Conservation (phyloP, 192 early-diverging fungal genomes). For the Coemansia nantahalensis region DNA sequence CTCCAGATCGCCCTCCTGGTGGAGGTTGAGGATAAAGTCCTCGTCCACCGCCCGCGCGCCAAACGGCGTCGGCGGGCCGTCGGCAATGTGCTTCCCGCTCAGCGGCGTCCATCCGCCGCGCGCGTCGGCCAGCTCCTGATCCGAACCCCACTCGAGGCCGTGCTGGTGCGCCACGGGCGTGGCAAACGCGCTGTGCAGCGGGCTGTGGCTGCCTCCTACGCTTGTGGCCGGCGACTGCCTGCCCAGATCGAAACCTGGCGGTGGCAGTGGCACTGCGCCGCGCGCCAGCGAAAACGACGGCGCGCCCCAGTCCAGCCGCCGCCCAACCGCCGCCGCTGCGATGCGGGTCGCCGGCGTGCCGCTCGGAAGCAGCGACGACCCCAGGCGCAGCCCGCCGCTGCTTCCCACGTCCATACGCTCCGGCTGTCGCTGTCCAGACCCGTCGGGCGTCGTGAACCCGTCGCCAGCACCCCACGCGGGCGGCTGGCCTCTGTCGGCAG, state of each 20-base stretch:
- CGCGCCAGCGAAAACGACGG: slow-evolving; percentile 1
- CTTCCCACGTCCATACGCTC: no score
- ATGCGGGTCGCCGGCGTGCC: slow-evolving; percentile 13
- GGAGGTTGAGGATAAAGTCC: slow-evolving; percentile 41
- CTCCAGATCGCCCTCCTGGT: no score
- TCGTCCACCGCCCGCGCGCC: slow-evolving; percentile 13
- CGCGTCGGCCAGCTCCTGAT: background rate
- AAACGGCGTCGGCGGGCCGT: slow-evolving; percentile 9
- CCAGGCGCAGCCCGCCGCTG: background rate
- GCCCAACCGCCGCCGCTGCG: slow-evolving; percentile 14
- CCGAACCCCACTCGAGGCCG: background rate
- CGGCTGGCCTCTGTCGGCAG: no score
- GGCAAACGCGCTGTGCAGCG: slow-evolving; percentile 4
- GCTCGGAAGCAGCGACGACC: background rate
- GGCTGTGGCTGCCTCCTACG: background rate
- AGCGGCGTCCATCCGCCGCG: background rate
- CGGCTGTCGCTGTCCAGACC: no score
- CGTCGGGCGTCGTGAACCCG: no score
- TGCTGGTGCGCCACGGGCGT: slow-evolving; percentile 4
- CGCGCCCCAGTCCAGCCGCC: slow-evolving; percentile 9
- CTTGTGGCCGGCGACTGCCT: no score
- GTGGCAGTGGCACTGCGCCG: background rate
- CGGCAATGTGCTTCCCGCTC: background rate
- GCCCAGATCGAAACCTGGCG: slow-evolving; percentile 1
- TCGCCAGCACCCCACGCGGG: no score